A percentile compares a stretch with the other conserved stretches of the same genome.
Conservation (phyloP, 805 yeast genomes). For the Wickerhamiella bombiphila region DNA sequence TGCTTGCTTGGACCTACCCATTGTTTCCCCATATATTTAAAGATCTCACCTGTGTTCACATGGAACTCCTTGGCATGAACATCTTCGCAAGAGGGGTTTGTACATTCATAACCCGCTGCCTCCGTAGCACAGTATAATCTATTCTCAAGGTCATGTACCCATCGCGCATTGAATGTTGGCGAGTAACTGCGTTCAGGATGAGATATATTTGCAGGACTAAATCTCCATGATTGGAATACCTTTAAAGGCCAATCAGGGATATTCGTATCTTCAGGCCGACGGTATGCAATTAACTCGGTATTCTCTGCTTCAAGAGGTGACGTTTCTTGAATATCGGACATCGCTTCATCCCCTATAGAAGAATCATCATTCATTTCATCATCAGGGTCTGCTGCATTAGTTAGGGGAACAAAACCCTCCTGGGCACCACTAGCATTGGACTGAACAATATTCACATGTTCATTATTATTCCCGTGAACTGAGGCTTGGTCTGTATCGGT, state of each 20-base stretch:
- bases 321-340: too few relatives aligned
- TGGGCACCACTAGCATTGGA: too few relatives aligned
- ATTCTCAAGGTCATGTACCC: conserved; percentile 6
- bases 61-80: conserved; percentile 15
- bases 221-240: conserved; percentile 13
- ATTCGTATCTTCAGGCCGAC: too few relatives aligned
- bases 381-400: too few relatives aligned
- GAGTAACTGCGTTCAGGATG: conserved; percentile 9
- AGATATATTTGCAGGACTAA: conserved; percentile 7
- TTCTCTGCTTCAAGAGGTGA: too few relatives aligned
- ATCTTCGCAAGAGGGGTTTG: conserved; percentile 6
- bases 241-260: conserved; percentile 9
- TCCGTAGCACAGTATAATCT: conserved; percentile 13
- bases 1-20: background rate
- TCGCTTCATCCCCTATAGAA: too few relatives aligned
- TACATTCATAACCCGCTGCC: conserved; percentile 6
- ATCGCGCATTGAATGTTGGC: conserved; percentile 13
- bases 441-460: too few relatives aligned
- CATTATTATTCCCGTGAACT: too few relatives aligned
- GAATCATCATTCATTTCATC: too few relatives aligned
- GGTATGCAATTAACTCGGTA: too few relatives aligned
- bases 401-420: too few relatives aligned
- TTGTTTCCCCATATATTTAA: conserved; percentile 10
- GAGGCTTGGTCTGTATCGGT: too few relatives aligned
- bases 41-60: conserved; percentile 4